Conservation (phyloP, 1,139 yeast genomes). For the Trichomonascaceae sp. region DNA sequence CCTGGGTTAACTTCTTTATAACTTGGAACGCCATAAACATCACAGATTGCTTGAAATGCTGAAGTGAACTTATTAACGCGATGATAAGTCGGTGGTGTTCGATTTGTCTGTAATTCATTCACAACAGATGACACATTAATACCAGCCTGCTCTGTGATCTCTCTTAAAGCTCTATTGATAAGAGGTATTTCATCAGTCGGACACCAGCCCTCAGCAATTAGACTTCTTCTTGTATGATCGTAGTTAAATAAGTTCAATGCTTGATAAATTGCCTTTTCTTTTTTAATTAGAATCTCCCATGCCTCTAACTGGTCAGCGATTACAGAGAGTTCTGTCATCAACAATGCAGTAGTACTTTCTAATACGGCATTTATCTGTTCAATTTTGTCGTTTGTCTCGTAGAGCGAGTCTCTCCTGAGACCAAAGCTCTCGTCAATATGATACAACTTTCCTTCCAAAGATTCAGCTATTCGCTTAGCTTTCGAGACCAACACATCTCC, state of each 20-base stretch:
- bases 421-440: constrained; percentile 55
- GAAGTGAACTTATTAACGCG: constrained; percentile 84
- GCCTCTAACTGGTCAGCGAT: constrained; percentile 68
- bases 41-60: constrained; percentile 89
- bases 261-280: constrained; percentile 71
- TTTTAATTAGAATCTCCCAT: constrained; percentile 62
- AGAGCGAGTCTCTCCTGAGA: constrained; percentile 52
- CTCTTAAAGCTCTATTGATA: constrained; percentile 48
- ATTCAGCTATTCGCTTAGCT: constrained; percentile 70
- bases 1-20: constrained; percentile 97
- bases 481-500: constrained; percentile 67
- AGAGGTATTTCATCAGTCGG: constrained; percentile 51
- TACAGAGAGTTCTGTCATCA: constrained; percentile 69
- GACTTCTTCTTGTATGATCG: constrained; percentile 77
- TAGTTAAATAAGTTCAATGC: constrained; percentile 77
- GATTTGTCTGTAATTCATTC: constrained; percentile 70
- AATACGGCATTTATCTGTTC: constrained; percentile 63
- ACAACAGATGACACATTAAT: constrained; percentile 70
- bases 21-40: constrained; percentile 91
- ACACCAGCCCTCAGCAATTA: constrained; percentile 98
- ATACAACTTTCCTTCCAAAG: constrained; percentile 76
- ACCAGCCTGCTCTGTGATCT: constrained; percentile 52
- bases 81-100: constrained; percentile 91
- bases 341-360: constrained; percentile 62
- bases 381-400: constrained; percentile 52